These are phyloP conservation scores for maize (Zea mays) DNA, from an alignment of 176 grass and related monocot species.

Conservation along the genomic window DNA sequence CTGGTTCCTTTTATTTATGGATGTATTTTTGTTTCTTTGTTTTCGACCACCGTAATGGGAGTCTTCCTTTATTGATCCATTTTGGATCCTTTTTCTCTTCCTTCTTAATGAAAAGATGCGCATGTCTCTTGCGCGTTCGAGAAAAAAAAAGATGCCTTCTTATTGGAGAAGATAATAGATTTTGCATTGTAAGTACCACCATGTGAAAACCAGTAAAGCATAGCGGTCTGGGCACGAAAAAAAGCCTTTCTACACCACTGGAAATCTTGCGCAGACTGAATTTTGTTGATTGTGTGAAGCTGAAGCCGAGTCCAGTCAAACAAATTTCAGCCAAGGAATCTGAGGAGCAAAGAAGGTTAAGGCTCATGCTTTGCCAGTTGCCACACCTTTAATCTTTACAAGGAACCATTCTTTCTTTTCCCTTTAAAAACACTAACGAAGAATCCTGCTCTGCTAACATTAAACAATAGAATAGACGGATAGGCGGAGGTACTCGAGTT, in stretches of 20 bases:
- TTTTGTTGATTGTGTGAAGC: constrained; percentile 13
- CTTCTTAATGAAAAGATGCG: no score
- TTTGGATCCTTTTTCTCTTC: no score
- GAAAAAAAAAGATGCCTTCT: constrained; percentile 42
- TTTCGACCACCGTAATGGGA: no score
- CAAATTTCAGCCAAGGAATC: constrained; percentile 10
- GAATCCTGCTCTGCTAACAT: background rate
- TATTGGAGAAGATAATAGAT: constrained; percentile 1
- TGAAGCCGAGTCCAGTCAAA: constrained; percentile 30
- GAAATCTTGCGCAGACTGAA: background rate
- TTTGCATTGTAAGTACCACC: background rate
- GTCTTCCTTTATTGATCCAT: no score
- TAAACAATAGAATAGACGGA: background rate
- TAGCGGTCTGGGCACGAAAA: background rate
- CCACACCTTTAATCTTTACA: constrained; percentile 17
- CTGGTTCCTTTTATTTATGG: no score
- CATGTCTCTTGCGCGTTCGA: no score
- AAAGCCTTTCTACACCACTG: background rate
- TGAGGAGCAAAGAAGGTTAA: no score
- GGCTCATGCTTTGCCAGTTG: background rate
- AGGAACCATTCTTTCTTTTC: constrained; percentile 14
- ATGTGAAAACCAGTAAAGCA: constrained; percentile 8
- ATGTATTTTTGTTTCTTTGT: no score
- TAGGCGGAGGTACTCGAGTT: background rate
- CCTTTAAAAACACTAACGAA: background rate